These are phyloP conservation scores for Basidiobolus meristosporus DNA, from an alignment of 371 early-diverging fungal species.

Conservation along the genomic window DNA sequence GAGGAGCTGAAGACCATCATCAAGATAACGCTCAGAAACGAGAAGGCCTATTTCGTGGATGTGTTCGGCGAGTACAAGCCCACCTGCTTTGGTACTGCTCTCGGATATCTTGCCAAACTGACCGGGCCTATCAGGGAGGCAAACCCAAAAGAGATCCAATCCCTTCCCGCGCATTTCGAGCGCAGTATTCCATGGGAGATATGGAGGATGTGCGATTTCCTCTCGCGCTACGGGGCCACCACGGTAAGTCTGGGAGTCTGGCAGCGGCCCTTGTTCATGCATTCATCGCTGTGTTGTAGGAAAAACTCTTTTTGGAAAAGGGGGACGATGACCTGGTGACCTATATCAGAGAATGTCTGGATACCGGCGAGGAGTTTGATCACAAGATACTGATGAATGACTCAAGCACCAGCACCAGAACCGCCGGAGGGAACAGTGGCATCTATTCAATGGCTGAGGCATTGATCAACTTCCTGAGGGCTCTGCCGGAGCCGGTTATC, in stretches of 20 bases:
- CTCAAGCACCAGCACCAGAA: constrained; percentile 4
- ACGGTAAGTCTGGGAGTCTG: constrained; percentile 13
- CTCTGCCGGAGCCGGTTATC: constrained; percentile 56
- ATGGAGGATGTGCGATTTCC: constrained; percentile 60
- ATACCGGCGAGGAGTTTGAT: constrained; percentile 55
- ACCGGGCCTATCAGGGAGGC: constrained; percentile 18
- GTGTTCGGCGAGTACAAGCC: constrained; percentile 44
- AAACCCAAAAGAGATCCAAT: background rate
- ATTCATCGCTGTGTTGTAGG: constrained; percentile 8
- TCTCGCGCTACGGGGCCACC: constrained; percentile 40
- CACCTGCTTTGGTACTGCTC: constrained; percentile 50
- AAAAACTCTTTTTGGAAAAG: constrained; percentile 38
- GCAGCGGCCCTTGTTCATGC: background rate
- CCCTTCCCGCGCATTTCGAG: constrained; percentile 8
- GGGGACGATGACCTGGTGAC: constrained; percentile 44
- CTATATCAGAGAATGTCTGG: constrained; percentile 63
- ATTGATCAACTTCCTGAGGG: constrained; percentile 46
- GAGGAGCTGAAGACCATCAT: constrained; percentile 54
- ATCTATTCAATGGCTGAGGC: constrained; percentile 65
- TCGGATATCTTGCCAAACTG: constrained; percentile 36
- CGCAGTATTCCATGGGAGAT: constrained; percentile 59
- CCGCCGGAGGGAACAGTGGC: constrained; percentile 18
- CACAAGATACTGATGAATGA: constrained; percentile 17
- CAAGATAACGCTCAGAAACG: constrained; percentile 58
- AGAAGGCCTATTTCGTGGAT: constrained; percentile 67